Evolutionary conservation across 2,329 filamentous ascomycete species (phyloP), one percentile per base, ranked within the genome.

Genomic region (Chalaropsis thielavioides): DNA sequence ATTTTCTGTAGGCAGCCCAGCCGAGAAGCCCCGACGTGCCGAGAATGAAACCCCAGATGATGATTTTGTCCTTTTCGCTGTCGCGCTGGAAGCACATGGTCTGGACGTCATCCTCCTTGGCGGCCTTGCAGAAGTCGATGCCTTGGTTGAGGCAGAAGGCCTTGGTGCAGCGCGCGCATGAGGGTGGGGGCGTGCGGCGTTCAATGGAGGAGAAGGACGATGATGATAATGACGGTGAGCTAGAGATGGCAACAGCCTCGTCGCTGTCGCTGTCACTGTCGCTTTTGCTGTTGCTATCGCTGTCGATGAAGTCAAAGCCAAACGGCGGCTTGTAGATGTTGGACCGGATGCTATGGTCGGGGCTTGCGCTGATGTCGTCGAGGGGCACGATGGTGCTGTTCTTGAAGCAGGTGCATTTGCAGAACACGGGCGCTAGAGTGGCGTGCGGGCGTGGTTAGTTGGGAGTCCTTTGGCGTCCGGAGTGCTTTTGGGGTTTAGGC

Each of bases 371-470:
- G 70, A 70, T 68, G 64, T 69, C 64, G 67, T 72, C 81, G 10
- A 86, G 78, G 15, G 81, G 78, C 71, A 87, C 84, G 70, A 87
- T 84, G 69, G 83, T 86, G 77, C 81, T 84, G 76, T 87, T 86
- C 70, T 82, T 83, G 76, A 85, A 85, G 76, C 84, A 87, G 69
- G 83, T 86, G 75, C 84, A 87, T 78, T 87, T 87, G 78, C 84
- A 87, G 72, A 86, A 87, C 1, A 81, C 83, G 54, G 82, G 80
- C 40, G 80, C 83, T 86, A 70, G 38, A 63, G 31, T 43, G 46
- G 31, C 8, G 35, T 13, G 6, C 22, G 58, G 35, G 58, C 22
- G 24, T 41, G 38, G 61, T 62, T 62, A 62, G 62, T 41, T 51
- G 43, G 17, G 46, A 15, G 43, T 11, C 64, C 5, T 41, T 31